Conservation (phyloP, 2,329 filamentous ascomycete species). For the Pseudonectria foliicola region DNA sequence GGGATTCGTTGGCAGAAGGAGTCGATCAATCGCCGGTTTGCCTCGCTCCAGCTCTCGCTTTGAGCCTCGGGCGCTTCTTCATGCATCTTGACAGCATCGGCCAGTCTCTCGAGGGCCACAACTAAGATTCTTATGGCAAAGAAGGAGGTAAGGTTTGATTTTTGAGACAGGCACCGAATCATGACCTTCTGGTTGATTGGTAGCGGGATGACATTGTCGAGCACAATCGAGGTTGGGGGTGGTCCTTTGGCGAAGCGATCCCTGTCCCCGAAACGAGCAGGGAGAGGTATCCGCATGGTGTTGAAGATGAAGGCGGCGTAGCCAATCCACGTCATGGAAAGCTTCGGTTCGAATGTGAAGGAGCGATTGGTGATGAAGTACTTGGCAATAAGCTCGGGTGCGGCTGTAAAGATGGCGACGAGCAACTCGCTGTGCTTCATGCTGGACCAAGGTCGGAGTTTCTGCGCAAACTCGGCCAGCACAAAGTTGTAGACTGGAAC, state of each 20-base stretch:
- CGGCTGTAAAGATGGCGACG: slow-evolving; percentile 68
- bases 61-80: slow-evolving; percentile 33
- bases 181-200: slow-evolving; percentile 76
- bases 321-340: slow-evolving; percentile 90
- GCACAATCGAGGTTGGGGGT: slow-evolving; percentile 68
- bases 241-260: slow-evolving; percentile 57
- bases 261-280: slow-evolving; percentile 61
- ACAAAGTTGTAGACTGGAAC: slow-evolving; percentile 73
- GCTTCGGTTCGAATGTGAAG: slow-evolving; percentile 84
- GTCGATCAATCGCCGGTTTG: slow-evolving; percentile 58
- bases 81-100: slow-evolving; percentile 55
- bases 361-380: slow-evolving; percentile 77
- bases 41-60: slow-evolving; percentile 58
- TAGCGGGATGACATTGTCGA: slow-evolving; percentile 81
- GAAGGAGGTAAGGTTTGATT: slow-evolving; percentile 72
- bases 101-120: slow-evolving; percentile 71
- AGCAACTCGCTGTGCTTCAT: slow-evolving; percentile 75
- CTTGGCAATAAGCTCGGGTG: slow-evolving; percentile 79
- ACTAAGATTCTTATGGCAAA: slow-evolving; percentile 77
- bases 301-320: slow-evolving; percentile 86
- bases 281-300: slow-evolving; percentile 67
- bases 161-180: slow-evolving; percentile 69
- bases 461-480: slow-evolving; percentile 70
- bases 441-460: slow-evolving; percentile 76
- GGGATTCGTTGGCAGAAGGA: slow-evolving; percentile 76